Conservation (phyloP, 2,329 filamentous ascomycete species). For the Thielaviopsis euricoi region DNA sequence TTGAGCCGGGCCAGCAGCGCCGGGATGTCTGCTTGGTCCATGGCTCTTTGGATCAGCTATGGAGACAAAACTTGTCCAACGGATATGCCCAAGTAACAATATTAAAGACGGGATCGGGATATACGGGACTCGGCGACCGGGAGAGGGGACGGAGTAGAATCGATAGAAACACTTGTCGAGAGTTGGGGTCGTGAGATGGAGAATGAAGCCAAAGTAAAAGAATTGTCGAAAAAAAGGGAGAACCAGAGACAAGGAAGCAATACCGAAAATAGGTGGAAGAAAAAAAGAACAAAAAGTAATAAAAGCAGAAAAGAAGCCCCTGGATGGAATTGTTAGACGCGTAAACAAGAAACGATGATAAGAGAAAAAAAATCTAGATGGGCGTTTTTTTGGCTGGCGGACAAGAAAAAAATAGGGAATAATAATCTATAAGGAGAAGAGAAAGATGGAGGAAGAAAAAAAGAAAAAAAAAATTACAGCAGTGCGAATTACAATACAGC, state of each 20-base stretch:
- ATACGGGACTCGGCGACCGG: no score
- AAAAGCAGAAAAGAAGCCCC: constrained; percentile 3
- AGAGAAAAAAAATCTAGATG: not conserved
- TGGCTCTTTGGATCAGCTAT: constrained; percentile 16
- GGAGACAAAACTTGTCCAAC: no score
- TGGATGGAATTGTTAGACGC: not conserved
- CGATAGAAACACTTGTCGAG: no score
- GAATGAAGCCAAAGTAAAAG: not conserved
- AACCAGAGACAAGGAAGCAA: not conserved
- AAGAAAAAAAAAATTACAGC: not conserved
- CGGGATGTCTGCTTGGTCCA: constrained; percentile 53
- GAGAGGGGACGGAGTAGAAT: no score
- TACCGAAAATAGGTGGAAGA: not conserved
- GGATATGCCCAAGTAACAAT: no score
- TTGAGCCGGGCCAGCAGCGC: constrained; percentile 46
- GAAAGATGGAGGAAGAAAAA: not conserved
- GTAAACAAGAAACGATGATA: not conserved
- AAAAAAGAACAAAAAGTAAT: not conserved
- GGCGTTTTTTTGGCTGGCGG: no score
- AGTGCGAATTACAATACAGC: not conserved
- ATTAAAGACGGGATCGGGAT: no score
- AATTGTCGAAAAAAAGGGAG: not conserved
- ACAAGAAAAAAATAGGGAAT: not conserved
- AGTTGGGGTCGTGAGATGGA: no score
- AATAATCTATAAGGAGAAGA: not conserved